Evolutionary conservation across 2,329 filamentous ascomycete species (phyloP).

Genomic region (Aspergillus arachidicola): DNA sequence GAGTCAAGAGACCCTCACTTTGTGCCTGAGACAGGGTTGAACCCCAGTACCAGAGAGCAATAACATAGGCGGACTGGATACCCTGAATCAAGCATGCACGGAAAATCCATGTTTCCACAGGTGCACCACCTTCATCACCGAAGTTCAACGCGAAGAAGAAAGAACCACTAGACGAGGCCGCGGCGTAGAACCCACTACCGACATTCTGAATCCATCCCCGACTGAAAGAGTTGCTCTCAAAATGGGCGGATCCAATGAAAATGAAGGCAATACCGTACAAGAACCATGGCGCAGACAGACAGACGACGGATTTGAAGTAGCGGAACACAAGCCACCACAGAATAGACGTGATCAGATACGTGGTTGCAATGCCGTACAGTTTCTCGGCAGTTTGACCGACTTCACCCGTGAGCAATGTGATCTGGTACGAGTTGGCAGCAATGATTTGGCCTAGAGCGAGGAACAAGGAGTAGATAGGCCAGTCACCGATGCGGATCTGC

Average conservation of each 20-base stretch:
- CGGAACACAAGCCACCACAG: constrained; percentile 67
- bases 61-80: constrained; percentile 67
- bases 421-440: constrained; percentile 68
- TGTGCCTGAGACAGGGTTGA: constrained; percentile 53
- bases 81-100: constrained; percentile 68
- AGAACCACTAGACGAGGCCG: constrained; percentile 64
- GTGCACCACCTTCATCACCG: constrained; percentile 64
- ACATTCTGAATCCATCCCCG: constrained; percentile 62
- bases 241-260: constrained; percentile 65
- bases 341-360: constrained; percentile 61
- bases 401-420: constrained; percentile 67
- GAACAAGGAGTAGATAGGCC: constrained; percentile 65
- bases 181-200: constrained; percentile 63
- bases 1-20: constrained; percentile 43
- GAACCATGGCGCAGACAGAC: constrained; percentile 62
- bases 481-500: constrained; percentile 61
- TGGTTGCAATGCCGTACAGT: constrained; percentile 62
- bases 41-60: constrained; percentile 70
- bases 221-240: constrained; percentile 40
- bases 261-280: constrained; percentile 66
- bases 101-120: constrained; percentile 68
- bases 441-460: constrained; percentile 66
- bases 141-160: constrained; percentile 71
- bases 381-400: constrained; percentile 61
- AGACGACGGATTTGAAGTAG: constrained; percentile 57